Evolutionary conservation across 805 yeast genomes (phyloP).

Genomic region (Brettanomyces bruxellensis): DNA sequence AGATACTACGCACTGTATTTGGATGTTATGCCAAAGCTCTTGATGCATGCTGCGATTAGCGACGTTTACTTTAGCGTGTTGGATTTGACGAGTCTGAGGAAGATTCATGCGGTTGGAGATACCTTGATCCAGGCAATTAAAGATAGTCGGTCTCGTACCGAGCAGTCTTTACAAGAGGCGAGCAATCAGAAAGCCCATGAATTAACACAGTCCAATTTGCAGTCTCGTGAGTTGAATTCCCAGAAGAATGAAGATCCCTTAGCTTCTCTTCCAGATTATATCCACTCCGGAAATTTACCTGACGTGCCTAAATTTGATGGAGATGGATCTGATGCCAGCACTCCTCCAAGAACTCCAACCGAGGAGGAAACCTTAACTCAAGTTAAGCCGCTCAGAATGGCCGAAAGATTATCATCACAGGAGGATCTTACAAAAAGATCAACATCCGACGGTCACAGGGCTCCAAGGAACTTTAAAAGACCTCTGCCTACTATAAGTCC

Average conservation of each 20-base stretch:
- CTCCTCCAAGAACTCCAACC: slow-evolving; percentile 1
- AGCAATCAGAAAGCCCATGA: not conserved
- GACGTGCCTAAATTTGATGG: not conserved
- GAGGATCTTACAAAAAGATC: not conserved
- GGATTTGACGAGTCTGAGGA: slow-evolving; percentile 48
- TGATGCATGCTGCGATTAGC: slow-evolving; percentile 66
- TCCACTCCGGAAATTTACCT: not conserved
- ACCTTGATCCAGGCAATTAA: not conserved
- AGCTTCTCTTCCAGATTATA: not conserved
- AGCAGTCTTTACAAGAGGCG: not conserved
- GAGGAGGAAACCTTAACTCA: slow-evolving; percentile 27
- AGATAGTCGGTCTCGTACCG: not conserved
- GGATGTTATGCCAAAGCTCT: slow-evolving; percentile 56
- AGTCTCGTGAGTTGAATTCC: not conserved
- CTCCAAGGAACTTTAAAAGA: not conserved
- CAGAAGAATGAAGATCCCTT: not conserved
- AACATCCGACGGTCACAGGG: not conserved
- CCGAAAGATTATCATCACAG: slow-evolving; percentile 36
- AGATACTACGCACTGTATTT: slow-evolving; percentile 62
- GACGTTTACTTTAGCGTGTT: slow-evolving; percentile 63
- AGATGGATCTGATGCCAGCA: not conserved
- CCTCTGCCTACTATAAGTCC: slow-evolving; percentile 1
- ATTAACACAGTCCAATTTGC: not conserved
- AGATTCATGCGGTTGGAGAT: slow-evolving; percentile 22
- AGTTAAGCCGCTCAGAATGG: slow-evolving; percentile 62